Base-by-base conservation (phyloP, 208 protist species). In the Acanthamoeba polyphaga region DNA sequence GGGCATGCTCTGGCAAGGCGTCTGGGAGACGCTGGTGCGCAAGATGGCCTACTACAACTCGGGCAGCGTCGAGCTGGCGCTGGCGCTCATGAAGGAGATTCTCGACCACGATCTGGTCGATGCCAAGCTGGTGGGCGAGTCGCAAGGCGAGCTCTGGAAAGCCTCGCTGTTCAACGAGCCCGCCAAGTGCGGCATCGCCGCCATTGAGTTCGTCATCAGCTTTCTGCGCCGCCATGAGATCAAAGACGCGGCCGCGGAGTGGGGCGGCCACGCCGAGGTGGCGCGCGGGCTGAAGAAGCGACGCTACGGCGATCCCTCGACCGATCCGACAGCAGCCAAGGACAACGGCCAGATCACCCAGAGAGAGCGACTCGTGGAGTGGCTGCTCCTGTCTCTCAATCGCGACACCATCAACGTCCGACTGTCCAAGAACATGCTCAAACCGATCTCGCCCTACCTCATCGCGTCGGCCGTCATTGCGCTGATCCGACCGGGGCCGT, bases 81-180 rank as follows among this genome's bases (percentile, higher is more conserved):
- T 93, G n/a, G 24, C 89, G 12, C 89, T 93, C n/a, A 80, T 93
- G 89, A 93, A 93, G 49, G 89, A 72, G 34, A 93, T 93, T 51
- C 38, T 93, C 46, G 89, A 72, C 24, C 90, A 72, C 32, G 89
- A 93, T 7, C 51, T 93, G 5, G 32, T 93, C 38, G 89, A 80
- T 8, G 89, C 43, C 49, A 93, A 93, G 51, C 64, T 82, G 68
- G 66, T 93, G 13, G 12, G 38, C 15, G 46, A 93, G 46, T 82
- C 89, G 24, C 89, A 93, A 80, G 51, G 51, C 24, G 68, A 55
- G 38, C 51, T 93, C 17, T 93, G 89, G 89, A 93, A 93, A 43
- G 15, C 51, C 12, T 80, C 58, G 2, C 34, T 93, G 24, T 93
- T 93, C 51, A 55, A 93, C 38, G 89, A 93, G n/a, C 58, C 34